Base-by-base conservation (phyloP, 176 grass and related monocot genomes). In the Poa annua region DNA sequence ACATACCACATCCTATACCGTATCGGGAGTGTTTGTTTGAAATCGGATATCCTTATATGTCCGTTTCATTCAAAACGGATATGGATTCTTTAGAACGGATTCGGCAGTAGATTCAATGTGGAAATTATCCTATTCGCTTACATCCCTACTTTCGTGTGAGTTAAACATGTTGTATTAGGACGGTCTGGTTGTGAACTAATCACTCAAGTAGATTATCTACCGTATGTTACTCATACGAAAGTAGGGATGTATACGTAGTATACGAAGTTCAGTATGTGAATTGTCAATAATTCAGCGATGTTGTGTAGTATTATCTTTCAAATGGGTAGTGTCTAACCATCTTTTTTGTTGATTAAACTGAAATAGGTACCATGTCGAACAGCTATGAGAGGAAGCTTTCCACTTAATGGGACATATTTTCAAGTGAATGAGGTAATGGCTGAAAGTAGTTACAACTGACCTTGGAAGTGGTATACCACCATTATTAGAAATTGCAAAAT, bases 311-410 rank as follows among this genome's bases (percentile, higher is more conserved):
- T 15, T 72, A 72, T 29, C 69, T 72, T 72, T 72, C 42, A 49
- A 72, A 74, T 51, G 49, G 71, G 71, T 32, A 33, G 24, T 19
- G 47, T 32, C 51, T 32, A 75, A 66, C 29, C 26, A 54, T 48
- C 29, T 29, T 29, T 29, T 29, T 90, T 73, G 48, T 64, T 79
- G 79, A 36, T 63, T 55, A 79, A 90, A 87, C 38, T 19, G 25
- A 84, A 86, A 79, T 68, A 95, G 92, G 88, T 95, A 78, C 92
- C 92, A 52, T 95, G 92, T 42, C 90, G 92, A 70, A 95, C 92
- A 74, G 92, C 92, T 83, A 95, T 95, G 92, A 90, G 89, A 90
- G 92, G 92, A 90, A 92, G 90, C 85, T 95, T 95, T 82, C 92
- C 92, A 75, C 92, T 95, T 26, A 95, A 95, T 49, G 92, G 92